phyloP scores from a whole-genome alignment of 805 yeast genomes.

The Kodamaea lidongshanica region DNA sequence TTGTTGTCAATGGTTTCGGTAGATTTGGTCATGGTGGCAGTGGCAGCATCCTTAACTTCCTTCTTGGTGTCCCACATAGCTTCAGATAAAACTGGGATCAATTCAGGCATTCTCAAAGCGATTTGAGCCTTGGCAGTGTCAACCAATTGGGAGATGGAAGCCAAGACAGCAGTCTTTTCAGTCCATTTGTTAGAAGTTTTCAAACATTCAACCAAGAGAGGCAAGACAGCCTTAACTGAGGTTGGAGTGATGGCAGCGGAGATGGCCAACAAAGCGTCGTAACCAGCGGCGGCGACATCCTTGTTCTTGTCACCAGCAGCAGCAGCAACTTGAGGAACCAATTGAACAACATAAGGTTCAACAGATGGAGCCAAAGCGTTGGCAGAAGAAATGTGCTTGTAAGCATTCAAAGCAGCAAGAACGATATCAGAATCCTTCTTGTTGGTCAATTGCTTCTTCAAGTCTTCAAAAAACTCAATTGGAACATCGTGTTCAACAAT shows the following conservation, averaged over 20 bases:
- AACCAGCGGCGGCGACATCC: constrained; percentile 67
- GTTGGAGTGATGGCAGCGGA: constrained; percentile 84
- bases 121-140: constrained; percentile 93
- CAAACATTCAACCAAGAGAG: constrained; percentile 67
- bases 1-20: constrained; percentile 98
- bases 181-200: constrained; percentile 87
- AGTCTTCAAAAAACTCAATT: constrained; percentile 71
- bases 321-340: constrained; percentile 63
- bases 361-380: constrained; percentile 81
- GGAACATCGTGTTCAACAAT: constrained; percentile 99
- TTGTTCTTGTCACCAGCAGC: constrained; percentile 89
- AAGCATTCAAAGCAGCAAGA: constrained; percentile 77
- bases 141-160: constrained; percentile 80
- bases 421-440: constrained; percentile 66
- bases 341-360: constrained; percentile 88
- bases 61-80: constrained; percentile 99
- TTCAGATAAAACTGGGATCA: constrained; percentile 96
- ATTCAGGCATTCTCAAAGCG: constrained; percentile 99
- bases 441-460: constrained; percentile 68
- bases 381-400: constrained; percentile 76
- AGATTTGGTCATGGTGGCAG: constrained; percentile 89
- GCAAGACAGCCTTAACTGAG: constrained; percentile 85
- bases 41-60: constrained; percentile 96
- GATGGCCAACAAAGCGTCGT: constrained; percentile 69
- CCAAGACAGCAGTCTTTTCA: constrained; percentile 88